phyloP scores from a whole-genome alignment of 2,329 filamentous ascomycete genomes.

The Trichoderma aggressivum region DNA sequence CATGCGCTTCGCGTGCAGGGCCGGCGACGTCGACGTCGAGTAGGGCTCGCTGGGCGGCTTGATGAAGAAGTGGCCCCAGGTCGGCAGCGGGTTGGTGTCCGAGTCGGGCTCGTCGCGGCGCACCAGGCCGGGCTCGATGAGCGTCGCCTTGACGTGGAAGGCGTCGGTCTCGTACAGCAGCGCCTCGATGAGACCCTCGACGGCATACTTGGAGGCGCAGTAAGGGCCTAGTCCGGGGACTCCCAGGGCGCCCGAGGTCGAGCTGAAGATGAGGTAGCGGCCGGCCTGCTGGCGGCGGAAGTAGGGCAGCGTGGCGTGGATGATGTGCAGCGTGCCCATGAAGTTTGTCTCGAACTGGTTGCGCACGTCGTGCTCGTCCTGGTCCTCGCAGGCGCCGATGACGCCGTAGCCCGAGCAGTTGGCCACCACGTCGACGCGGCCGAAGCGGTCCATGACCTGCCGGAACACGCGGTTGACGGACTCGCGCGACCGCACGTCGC shows the following conservation, averaged over 20 bases:
- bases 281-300: conserved; percentile 74
- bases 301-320: conserved; percentile 83
- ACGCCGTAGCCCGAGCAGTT: conserved; percentile 96
- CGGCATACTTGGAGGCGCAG: conserved; percentile 95
- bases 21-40: conserved; percentile 70
- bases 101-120: conserved; percentile 75
- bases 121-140: conserved; percentile 88
- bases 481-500: conserved; percentile 79
- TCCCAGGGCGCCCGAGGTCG: conserved; percentile 85
- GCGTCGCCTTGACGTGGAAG: conserved; percentile 89
- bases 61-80: conserved; percentile 89
- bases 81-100: conserved; percentile 58
- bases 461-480: conserved; percentile 73
- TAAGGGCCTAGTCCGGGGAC: conserved; percentile 91
- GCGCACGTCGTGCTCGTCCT: conserved; percentile 89
- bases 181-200: conserved; percentile 91
- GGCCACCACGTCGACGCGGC: conserved; percentile 80
- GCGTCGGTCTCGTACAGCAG: conserved; percentile 93
- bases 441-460: conserved; percentile 69
- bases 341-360: conserved; percentile 99
- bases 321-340: conserved; percentile 90
- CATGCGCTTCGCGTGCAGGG: conserved; percentile 84
- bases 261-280: conserved; percentile 91
- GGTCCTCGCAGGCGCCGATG: conserved; percentile 93
- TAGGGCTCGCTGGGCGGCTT: conserved; percentile 84